Conservation (phyloP, 805 yeast genomes). For the Candida odintsovae region DNA sequence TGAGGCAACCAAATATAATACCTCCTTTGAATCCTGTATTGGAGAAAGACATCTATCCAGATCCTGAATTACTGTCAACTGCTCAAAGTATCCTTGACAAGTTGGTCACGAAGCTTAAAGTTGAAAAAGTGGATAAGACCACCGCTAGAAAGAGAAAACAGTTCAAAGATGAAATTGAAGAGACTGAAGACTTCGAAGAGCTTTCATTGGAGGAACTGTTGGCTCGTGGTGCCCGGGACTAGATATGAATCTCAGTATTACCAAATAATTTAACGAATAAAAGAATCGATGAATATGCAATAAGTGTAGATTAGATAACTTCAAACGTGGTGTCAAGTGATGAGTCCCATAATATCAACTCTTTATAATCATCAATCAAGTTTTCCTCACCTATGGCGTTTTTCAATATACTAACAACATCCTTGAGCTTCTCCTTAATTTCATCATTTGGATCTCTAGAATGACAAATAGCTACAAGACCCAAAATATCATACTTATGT, state of each 20-base stretch:
- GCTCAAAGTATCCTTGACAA: slow-evolving; percentile 12
- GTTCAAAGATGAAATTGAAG: slow-evolving; percentile 6
- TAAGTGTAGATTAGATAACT: not conserved
- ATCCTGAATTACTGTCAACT: slow-evolving; percentile 4
- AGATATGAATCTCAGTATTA: too few relatives aligned
- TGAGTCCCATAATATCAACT: not conserved
- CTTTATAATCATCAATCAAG: slow-evolving; percentile 5
- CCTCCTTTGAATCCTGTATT: slow-evolving; percentile 24
- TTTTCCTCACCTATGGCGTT: slow-evolving; percentile 3
- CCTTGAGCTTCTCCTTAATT: slow-evolving; percentile 2
- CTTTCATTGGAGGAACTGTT: slow-evolving; percentile 10
- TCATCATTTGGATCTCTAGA: slow-evolving; percentile 6
- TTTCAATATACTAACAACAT: slow-evolving; percentile 3
- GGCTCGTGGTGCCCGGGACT: slow-evolving; percentile 1
- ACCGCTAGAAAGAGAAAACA: slow-evolving; percentile 2
- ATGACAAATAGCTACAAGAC: slow-evolving; percentile 14
- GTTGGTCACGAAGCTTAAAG: slow-evolving; percentile 12
- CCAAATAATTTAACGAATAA: too few relatives aligned
- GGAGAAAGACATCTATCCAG: slow-evolving; percentile 14
- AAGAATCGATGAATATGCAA: too few relatives aligned
- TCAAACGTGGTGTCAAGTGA: not conserved
- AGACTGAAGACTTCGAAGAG: slow-evolving; percentile 11
- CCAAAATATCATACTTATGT: slow-evolving; percentile 18
- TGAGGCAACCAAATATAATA: slow-evolving; percentile 15
- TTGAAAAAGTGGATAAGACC: slow-evolving; percentile 19